Evolutionary conservation across 2,329 filamentous ascomycete species (phyloP), one percentile per base, ranked within the genome.

Genomic region (Aureobasidium sp.): DNA sequence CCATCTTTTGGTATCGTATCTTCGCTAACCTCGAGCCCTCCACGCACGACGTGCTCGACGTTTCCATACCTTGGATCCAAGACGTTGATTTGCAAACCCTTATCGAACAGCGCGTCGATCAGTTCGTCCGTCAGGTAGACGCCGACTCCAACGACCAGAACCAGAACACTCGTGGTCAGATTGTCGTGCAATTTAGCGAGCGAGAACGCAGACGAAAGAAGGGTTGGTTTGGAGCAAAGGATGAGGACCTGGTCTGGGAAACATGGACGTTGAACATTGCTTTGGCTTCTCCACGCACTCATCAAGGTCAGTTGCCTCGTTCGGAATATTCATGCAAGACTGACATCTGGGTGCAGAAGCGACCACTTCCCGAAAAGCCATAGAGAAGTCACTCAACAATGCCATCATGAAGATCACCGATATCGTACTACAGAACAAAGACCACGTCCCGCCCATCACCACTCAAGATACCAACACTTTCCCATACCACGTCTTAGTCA

Each of bases 1-100:
- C 92, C 56, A 97, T 97, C 75, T 99, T 97, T 85, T 97, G 97
- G 83, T 92, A 97, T 79, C 89, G 94, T 71, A 96, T 93, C 84
- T 97, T 97, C 81, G 91, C 91, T 62, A 87, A 90, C 63, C 84
- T 97, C 68, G 81, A 84, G 45, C 93, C 94, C 6, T 84, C 85
- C 66, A 91, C 90, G 66, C 87, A 91, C 77, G 92, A 97, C 72
- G 86, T 97, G 66, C 87, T 97, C 67, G 92, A 96, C 76, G 83
- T 96, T 65, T 92, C 91, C 37, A 84, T 97, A 31, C 92, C 94
- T 57, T 89, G 90, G 70, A 89, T 97, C 71, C 86, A 91, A 73
- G 91, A 97, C 72, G 87, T 88, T 67, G 91, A 96, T 75, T 87
- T 97, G 66, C 91, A 96, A 74, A 94, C 91, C 36, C 84, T 97